Base-by-base conservation (phyloP, 768 basidiomycete species). In the Pleurotus tuoliensis region DNA sequence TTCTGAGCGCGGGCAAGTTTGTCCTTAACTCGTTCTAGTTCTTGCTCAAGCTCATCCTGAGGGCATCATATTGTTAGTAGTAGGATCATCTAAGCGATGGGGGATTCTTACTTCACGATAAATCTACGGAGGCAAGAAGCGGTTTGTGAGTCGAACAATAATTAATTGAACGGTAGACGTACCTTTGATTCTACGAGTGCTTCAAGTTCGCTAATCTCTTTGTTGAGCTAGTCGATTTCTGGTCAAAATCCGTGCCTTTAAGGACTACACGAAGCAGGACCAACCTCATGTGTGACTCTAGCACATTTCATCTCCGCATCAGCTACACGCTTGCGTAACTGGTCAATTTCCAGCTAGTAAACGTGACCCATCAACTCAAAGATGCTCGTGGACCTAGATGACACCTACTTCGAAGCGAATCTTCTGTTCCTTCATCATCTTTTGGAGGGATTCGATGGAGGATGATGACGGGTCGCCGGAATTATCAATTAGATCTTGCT, bases 121-220 rank as follows among this genome's bases (percentile, higher is more conserved):
- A 60, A 94, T 94, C 90, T 92, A 59, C 11, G 30, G 5, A 51
- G 37, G 16, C 57, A 52, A 24, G 27, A 49, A 25, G 56, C 39
- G 46, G 49, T 25, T 13, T 9, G 43, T 57, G 16, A 43, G 20
- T 15, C 24, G n/a, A 12, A 37, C 4, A 4, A 34, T 34, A 3
- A 9, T 5, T 34, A 11, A 11, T 34, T 30, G 20, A 12, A 13
- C 15, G 51, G 18, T 13, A 5, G 50, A 11, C 70, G 56, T 58
- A 92, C 92, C 83, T 97, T 98, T 54, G 91, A 82, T 68, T 99
- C 96, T n/a, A 98, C 86, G 41, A 99, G 77, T 39, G 87, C 81
- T 70, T 98, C 96, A 16, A 98, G 79, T 67, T 98, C 94, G 54
- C 87, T 84, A 50, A 98, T 89, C 73, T 98, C 94, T 64, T 93